phyloP scores from a whole-genome alignment of 2,329 filamentous ascomycete genomes.

The Alternaria ventricosa region DNA sequence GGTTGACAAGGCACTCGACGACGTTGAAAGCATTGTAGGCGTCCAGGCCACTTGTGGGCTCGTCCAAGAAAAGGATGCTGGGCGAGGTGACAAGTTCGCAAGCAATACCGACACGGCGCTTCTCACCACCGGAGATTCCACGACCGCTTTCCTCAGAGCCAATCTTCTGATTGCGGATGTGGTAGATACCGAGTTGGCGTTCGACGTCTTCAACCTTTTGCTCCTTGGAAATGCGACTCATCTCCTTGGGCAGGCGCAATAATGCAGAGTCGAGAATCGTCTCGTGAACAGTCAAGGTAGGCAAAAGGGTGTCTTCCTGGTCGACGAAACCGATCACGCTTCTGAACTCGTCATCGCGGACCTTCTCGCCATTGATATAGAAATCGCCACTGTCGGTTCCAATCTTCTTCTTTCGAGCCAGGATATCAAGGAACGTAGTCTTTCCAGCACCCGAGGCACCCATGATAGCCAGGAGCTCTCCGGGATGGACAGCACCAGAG shows the following conservation, averaged over 20 bases:
- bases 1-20: constrained; percentile 89
- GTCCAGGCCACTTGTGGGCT: constrained; percentile 94
- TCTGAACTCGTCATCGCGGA: constrained; percentile 83
- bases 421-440: constrained; percentile 94
- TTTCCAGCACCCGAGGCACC: constrained; percentile 97
- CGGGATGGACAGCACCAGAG: constrained; percentile 85
- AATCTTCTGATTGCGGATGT: constrained; percentile 93
- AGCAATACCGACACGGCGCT: constrained; percentile 93
- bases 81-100: constrained; percentile 98
- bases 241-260: constrained; percentile 87
- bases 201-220: constrained; percentile 92
- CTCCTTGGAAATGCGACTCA: constrained; percentile 87
- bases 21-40: constrained; percentile 99
- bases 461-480: constrained; percentile 98
- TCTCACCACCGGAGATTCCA: constrained; percentile 96
- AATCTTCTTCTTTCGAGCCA: constrained; percentile 96
- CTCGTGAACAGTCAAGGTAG: constrained; percentile 95
- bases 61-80: constrained; percentile 95
- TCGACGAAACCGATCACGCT: constrained; percentile 96
- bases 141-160: constrained; percentile 95
- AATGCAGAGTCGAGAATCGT: constrained; percentile 95
- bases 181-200: constrained; percentile 90
- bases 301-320: constrained; percentile 96
- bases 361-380: constrained; percentile 91
- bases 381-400: constrained; percentile 81